Conservation (phyloP, 139 green algal species). For the Ettlia oleoabundans region DNA sequence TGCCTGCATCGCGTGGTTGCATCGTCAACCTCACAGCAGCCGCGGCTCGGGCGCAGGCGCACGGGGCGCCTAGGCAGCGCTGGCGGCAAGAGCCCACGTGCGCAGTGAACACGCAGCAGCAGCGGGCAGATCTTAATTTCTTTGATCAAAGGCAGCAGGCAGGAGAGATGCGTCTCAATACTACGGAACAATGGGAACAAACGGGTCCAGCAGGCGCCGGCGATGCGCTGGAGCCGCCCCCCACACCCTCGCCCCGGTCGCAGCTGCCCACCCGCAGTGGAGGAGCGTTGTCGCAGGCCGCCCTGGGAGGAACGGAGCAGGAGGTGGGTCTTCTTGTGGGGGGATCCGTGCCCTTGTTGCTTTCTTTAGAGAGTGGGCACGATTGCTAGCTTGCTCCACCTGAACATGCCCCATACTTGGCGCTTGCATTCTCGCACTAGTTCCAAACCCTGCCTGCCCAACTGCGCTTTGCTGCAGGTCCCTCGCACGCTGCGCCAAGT, state of each 20-base stretch:
- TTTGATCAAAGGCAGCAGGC: not conserved
- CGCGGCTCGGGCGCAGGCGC: not conserved
- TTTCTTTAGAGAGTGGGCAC: no score
- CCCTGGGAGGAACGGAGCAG: not conserved
- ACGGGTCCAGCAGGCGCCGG: no score
- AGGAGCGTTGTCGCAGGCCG: constrained; percentile 1
- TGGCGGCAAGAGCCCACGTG: not conserved
- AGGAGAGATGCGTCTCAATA: no score
- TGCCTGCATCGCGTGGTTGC: not conserved
- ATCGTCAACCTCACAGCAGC: not conserved
- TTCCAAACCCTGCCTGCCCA: not conserved
- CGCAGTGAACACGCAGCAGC: not conserved
- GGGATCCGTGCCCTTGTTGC: not conserved
- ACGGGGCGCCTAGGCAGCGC: not conserved
- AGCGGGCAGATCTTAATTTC: not conserved
- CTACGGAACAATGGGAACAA: no score
- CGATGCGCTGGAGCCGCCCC: not conserved
- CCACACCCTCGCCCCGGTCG: no score
- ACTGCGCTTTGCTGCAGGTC: not conserved
- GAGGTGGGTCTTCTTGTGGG: not conserved
- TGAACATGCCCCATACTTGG: no score
- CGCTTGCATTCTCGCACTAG: not conserved
- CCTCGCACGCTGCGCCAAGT: not conserved
- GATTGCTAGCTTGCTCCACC: no score
- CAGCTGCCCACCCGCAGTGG: not conserved